These are phyloP conservation scores for Plasmodium inui DNA, from an alignment of 169 alveolate species.

Conservation along the genomic window DNA sequence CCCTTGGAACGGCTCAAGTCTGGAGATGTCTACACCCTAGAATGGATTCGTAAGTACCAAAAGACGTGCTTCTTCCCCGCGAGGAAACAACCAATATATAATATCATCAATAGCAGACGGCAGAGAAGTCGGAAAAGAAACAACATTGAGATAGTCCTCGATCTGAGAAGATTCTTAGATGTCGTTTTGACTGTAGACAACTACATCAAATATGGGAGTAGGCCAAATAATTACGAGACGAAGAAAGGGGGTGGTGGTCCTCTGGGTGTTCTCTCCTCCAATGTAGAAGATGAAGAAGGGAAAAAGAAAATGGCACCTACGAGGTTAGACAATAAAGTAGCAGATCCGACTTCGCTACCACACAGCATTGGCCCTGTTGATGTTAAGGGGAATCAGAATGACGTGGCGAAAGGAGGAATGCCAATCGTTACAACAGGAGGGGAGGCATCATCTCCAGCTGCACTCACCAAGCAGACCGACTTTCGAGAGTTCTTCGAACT, in stretches of 20 bases:
- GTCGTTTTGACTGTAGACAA: constrained; percentile 35
- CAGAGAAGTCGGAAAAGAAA: constrained; percentile 36
- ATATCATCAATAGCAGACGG: constrained; percentile 43
- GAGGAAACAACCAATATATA: constrained; percentile 69
- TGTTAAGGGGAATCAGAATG: not conserved
- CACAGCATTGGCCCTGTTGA: not conserved
- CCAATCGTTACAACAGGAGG: not conserved
- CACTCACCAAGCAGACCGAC: not conserved
- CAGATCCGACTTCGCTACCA: not conserved
- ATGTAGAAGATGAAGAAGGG: constrained; percentile 20
- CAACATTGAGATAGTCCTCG: constrained; percentile 47
- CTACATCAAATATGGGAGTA: constrained; percentile 65
- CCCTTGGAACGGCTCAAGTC: constrained; percentile 9
- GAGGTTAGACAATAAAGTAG: not conserved
- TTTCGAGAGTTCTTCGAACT: constrained; percentile 26
- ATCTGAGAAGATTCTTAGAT: constrained; percentile 30
- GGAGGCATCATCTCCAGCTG: not conserved
- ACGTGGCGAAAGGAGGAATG: not conserved
- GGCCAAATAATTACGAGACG: constrained; percentile 42
- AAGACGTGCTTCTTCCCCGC: constrained; percentile 71
- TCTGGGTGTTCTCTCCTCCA: not conserved
- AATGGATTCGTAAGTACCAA: constrained; percentile 29
- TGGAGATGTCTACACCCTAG: constrained; percentile 55
- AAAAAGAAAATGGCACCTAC: not conserved
- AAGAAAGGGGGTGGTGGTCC: constrained; percentile 13